Evolutionary conservation across 441 rosid genomes (phyloP).

Genomic region (Melastoma candidum): DNA sequence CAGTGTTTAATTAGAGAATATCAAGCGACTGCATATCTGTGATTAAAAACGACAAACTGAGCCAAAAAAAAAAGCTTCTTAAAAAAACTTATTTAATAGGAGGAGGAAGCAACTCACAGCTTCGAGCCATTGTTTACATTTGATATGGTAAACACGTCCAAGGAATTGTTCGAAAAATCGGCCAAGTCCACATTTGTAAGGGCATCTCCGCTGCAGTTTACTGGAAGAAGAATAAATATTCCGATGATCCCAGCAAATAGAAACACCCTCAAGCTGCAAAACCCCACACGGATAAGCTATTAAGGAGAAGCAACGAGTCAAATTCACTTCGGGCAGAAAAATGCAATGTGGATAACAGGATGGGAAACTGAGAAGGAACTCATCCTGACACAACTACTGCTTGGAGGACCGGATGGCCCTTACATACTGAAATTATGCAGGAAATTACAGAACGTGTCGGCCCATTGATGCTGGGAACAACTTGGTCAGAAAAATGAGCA

Average conservation of each 20-base stretch:
- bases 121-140: constrained; percentile 61
- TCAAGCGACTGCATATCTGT: neutral
- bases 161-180: constrained; percentile 58
- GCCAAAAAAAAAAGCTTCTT: neutral
- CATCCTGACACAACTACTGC: no score
- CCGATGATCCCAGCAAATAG: constrained; percentile 83
- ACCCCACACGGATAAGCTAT: constrained; percentile 15
- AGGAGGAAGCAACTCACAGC: constrained; percentile 32
- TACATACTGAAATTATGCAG: no score
- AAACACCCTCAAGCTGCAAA: constrained; percentile 83
- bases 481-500: no score
- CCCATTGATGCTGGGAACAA: no score
- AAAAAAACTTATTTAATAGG: neutral
- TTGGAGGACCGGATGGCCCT: no score
- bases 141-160: constrained; percentile 82
- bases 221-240: constrained; percentile 78
- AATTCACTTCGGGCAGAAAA: neutral
- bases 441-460: no score
- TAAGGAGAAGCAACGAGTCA: neutral
- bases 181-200: constrained; percentile 51
- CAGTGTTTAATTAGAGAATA: no score
- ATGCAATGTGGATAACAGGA: constrained; percentile 2
- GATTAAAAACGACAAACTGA: neutral
- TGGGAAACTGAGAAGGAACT: neutral
- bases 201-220: constrained; percentile 65